Conservation (phyloP, 169 alveolate species). For the Babesia bovis region DNA sequence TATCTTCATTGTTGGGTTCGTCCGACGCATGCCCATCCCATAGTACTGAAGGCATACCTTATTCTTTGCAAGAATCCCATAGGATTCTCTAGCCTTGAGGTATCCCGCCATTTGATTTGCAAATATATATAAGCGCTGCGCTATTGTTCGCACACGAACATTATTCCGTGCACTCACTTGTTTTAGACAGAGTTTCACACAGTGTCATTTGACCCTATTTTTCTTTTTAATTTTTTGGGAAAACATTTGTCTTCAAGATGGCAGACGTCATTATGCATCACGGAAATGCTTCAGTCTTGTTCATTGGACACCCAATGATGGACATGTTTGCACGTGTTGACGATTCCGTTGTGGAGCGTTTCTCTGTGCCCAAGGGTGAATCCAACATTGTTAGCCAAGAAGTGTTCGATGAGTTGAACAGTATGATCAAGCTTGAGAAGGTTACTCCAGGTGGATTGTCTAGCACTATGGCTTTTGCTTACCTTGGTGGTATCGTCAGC, state of each 20-base stretch:
- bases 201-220: no score
- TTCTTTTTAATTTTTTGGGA: no score
- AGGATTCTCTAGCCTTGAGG: no score
- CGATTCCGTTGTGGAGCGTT: background rate
- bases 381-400: constrained; percentile 7
- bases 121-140: no score
- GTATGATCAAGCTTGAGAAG: background rate
- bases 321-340: constrained; percentile 14
- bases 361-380: constrained; percentile 16
- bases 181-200: no score
- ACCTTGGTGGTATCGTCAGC: constrained; percentile 13
- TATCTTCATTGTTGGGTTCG: no score
- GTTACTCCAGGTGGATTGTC: constrained; percentile 13
- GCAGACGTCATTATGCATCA: constrained; percentile 7
- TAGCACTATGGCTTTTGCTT: constrained; percentile 7
- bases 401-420: background rate
- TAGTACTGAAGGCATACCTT: no score
- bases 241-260: constrained; percentile 5
- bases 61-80: no score
- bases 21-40: no score
- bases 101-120: no score
- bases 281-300: background rate
- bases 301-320: constrained; percentile 28
- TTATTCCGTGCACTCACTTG: no score
- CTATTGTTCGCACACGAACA: no score